These are phyloP conservation scores for Bipolaris cookei DNA, from an alignment of 2,329 filamentous ascomycete species.

Conservation along the genomic window DNA sequence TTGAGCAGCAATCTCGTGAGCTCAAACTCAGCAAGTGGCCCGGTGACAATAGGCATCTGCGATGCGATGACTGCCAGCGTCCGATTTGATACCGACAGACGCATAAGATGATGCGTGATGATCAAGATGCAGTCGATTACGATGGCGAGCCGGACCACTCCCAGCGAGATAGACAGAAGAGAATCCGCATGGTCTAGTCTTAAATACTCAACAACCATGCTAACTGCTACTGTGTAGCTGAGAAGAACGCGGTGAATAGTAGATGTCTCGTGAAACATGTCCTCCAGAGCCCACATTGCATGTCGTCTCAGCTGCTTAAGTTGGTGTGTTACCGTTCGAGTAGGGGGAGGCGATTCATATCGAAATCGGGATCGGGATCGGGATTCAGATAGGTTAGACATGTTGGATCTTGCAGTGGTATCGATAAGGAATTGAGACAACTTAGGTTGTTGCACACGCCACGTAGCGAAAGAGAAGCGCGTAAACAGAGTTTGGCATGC, in stretches of 20 bases:
- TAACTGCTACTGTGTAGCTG: background rate
- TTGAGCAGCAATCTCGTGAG: background rate
- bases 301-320: background rate
- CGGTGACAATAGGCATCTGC: background rate
- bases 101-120: constrained; percentile 1
- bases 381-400: background rate
- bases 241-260: background rate
- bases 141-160: background rate
- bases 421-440: background rate
- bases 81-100: background rate
- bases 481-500: background rate
- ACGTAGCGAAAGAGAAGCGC: background rate
- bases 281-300: background rate
- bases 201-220: background rate
- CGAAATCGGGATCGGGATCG: background rate
- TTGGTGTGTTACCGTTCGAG: background rate
- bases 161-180: background rate
- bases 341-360: background rate
- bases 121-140: constrained; percentile 3
- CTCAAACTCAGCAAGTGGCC: background rate
- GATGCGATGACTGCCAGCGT: background rate
- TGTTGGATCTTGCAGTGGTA: background rate
- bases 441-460: background rate
- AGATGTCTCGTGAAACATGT: background rate
- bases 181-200: background rate